Evolutionary conservation across 345 rosid species (phyloP).

Genomic region (Aethionema arabicum): DNA sequence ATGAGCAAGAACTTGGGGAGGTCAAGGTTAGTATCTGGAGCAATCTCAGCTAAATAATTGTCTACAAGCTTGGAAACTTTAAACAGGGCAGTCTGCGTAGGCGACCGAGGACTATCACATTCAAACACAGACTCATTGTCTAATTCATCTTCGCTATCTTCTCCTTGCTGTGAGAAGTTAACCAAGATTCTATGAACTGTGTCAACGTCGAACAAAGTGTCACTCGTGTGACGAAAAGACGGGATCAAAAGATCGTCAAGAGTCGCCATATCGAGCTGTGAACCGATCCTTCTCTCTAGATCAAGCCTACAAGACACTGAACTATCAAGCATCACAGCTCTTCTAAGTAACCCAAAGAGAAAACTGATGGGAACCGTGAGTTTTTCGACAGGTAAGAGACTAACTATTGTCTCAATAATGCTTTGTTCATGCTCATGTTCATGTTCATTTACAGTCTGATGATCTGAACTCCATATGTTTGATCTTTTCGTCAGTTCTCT

Average conservation of each 20-base stretch:
- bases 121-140: constrained; percentile 82
- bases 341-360: constrained; percentile 82
- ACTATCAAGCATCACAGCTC: constrained; percentile 87
- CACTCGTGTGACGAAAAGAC: constrained; percentile 76
- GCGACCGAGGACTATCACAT: constrained; percentile 73
- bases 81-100: constrained; percentile 75
- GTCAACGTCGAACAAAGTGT: constrained; percentile 91
- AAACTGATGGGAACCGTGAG: constrained; percentile 83
- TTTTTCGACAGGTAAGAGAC: constrained; percentile 83
- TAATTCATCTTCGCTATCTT: constrained; percentile 80
- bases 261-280: constrained; percentile 87
- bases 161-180: constrained; percentile 92
- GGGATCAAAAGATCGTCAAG: constrained; percentile 93
- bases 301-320: constrained; percentile 76
- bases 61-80: constrained; percentile 89
- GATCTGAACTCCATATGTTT: constrained; percentile 56
- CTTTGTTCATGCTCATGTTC: constrained; percentile 61
- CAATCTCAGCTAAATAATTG: constrained; percentile 90
- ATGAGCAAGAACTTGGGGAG: constrained; percentile 81
- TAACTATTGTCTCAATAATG: constrained; percentile 80
- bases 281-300: constrained; percentile 85
- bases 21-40: constrained; percentile 92
- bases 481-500: constrained; percentile 84
- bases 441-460: constrained; percentile 42
- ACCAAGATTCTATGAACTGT: constrained; percentile 89